These are phyloP conservation scores for Vaccinium darrowii DNA, from an alignment of 148 eudicot genomes.

Conservation along the genomic window DNA sequence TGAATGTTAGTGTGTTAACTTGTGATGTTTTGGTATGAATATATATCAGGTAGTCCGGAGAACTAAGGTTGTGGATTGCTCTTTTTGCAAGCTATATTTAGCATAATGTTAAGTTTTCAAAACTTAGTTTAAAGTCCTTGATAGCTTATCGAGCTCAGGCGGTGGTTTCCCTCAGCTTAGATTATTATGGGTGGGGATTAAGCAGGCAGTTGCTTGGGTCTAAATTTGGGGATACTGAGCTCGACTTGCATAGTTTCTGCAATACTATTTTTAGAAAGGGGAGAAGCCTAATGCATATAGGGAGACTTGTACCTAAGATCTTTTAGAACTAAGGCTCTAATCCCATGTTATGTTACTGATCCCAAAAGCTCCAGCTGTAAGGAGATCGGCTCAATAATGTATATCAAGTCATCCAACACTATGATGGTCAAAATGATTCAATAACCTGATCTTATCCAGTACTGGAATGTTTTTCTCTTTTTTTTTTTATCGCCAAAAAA, in stretches of 20 bases:
- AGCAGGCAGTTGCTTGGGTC: not conserved
- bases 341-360: not conserved
- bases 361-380: not conserved
- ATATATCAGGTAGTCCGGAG: not conserved
- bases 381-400: not conserved
- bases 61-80: not conserved
- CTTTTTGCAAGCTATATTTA: not conserved
- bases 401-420: not conserved
- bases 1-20: not conserved
- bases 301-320: not conserved
- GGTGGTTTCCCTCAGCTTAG: not conserved
- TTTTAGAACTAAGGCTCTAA: not conserved
- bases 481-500: no score
- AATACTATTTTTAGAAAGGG: not conserved
- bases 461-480: not conserved
- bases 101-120: not conserved
- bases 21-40: not conserved
- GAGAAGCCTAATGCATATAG: not conserved
- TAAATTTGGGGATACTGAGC: not conserved
- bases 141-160: not conserved
- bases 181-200: not conserved
- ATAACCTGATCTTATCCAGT: not conserved
- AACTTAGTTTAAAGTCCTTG: not conserved
- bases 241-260: not conserved
- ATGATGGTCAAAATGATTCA: conserved; percentile 3